Evolutionary conservation across 768 basidiomycete species (phyloP), one percentile per base, ranked within the genome.

Genomic region (Tulasnella sp.): DNA sequence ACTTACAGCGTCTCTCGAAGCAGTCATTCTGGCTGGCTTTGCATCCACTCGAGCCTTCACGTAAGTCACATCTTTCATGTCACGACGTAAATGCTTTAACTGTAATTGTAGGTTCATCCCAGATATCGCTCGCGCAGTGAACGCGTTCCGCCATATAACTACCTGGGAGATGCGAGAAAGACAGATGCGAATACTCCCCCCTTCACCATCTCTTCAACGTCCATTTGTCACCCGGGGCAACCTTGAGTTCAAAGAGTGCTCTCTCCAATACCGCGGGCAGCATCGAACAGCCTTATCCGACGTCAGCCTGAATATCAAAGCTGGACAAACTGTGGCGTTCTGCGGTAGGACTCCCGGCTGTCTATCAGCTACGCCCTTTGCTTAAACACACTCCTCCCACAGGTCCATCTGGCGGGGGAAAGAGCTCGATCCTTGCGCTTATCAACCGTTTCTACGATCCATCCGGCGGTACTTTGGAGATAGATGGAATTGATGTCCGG

Each of bases 391-490:
- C 75, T n/a, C 40, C 7, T 52, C 16, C 29, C 17, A 8, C 7
- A 69, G 67, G 67, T 35, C 67, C 67, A n/a, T 69, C 67, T 11
- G 67, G 67, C 34, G 67, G 67, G 26, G 67, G 67, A 29, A 69
- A 69, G 42, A 69, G 67, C 42, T 73, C 72, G 39, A 75, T 80
- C 29, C 75, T 80, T 29, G 78, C 78, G 12, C 72, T 78, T 34
- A 69, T 80, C 19, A 75, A 77, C 36, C 75, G 79, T 0, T 80
- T 80, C 74, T 80, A 80, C 74, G 78, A 80, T 47, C 75, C 76
- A 5, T 73, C 74, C 14, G 36, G 63, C 12, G 79, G 79, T 7
- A 74, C 74, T 7, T 74, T 80, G 44, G 63, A 72, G 1, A 71
- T 79, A 19, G 78, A 78, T 69, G 78, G 78, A 1, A 40, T 65